A percentile compares a stretch with the other conserved stretches of the same genome.
These are phyloP conservation scores for Solanum tacnaense DNA, from an alignment of 257 asterid genomes.

Conservation along the genomic window DNA sequence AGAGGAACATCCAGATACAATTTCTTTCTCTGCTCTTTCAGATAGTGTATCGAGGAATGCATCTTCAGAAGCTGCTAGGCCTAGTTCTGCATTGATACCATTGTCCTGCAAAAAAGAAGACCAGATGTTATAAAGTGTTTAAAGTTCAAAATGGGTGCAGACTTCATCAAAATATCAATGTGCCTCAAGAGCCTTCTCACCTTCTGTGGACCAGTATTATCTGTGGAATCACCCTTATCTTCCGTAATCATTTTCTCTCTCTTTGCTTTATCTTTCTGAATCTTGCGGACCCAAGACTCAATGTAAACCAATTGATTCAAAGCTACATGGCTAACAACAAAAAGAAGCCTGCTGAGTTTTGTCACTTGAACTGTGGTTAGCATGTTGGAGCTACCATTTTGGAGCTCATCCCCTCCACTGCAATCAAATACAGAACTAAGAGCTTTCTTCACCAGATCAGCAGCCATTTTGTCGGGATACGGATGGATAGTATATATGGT, in stretches of 20 bases:
- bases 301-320: constrained; percentile 84
- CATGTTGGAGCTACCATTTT: constrained; percentile 25
- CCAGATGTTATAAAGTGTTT: constrained; percentile 1
- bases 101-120: constrained; percentile 34
- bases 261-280: constrained; percentile 70
- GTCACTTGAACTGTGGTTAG: constrained; percentile 50
- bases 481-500: constrained; percentile 78
- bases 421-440: constrained; percentile 52
- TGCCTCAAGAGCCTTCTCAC: constrained; percentile 17
- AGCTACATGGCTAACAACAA: constrained; percentile 76
- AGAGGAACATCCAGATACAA: constrained; percentile 48
- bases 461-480: constrained; percentile 72
- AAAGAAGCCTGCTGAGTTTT: constrained; percentile 62
- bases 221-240: constrained; percentile 19
- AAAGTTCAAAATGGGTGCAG: constrained; percentile 7
- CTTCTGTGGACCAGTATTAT: constrained; percentile 37
- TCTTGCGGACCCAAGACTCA: constrained; percentile 60
- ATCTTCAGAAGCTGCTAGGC: constrained; percentile 90
- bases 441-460: constrained; percentile 62
- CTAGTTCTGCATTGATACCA: constrained; percentile 76
- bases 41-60: constrained; percentile 72
- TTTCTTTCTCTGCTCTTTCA: constrained; percentile 87
- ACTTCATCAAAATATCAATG: not conserved
- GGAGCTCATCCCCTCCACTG: constrained; percentile 32
- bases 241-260: constrained; percentile 55